A percentile compares a stretch with the other conserved stretches of the same genome.
These are phyloP conservation scores for Aspergillus hortae DNA, from an alignment of 2,329 filamentous ascomycete genomes.

Conservation along the genomic window DNA sequence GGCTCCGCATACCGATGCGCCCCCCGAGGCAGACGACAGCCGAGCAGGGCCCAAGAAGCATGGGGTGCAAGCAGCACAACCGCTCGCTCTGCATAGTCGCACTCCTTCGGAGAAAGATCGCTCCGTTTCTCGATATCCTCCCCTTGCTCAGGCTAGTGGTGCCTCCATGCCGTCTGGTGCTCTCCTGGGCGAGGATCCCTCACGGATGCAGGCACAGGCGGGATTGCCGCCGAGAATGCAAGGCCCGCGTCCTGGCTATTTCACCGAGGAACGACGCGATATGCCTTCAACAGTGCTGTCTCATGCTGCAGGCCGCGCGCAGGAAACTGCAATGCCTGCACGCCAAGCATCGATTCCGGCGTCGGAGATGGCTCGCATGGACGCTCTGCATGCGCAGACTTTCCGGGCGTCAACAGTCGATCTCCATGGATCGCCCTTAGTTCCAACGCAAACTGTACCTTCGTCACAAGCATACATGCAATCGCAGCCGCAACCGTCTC, in stretches of 20 bases:
- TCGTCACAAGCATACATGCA: constrained; percentile 27
- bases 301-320: constrained; percentile 22
- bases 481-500: constrained; percentile 22
- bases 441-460: constrained; percentile 16
- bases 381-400: constrained; percentile 25
- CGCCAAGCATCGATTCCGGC: constrained; percentile 26
- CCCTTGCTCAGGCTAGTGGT: constrained; percentile 38
- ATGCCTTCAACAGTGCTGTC: constrained; percentile 19
- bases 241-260: constrained; percentile 45
- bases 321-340: constrained; percentile 28
- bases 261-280: constrained; percentile 40
- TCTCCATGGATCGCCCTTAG: constrained; percentile 21
- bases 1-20: constrained; percentile 40
- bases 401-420: constrained; percentile 18
- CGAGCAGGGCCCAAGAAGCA: constrained; percentile 31
- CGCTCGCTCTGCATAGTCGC: constrained; percentile 28
- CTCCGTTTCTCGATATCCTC: constrained; percentile 31
- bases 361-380: constrained; percentile 33
- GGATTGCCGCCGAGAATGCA: constrained; percentile 29
- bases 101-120: constrained; percentile 35
- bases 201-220: constrained; percentile 30
- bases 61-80: constrained; percentile 28
- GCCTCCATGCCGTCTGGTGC: constrained; percentile 24
- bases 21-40: constrained; percentile 30
- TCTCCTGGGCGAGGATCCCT: constrained; percentile 32